These are phyloP conservation scores for Ceratobasidium sp. DNA, from an alignment of 1,284 basidiomycete genomes.

Conservation along the genomic window DNA sequence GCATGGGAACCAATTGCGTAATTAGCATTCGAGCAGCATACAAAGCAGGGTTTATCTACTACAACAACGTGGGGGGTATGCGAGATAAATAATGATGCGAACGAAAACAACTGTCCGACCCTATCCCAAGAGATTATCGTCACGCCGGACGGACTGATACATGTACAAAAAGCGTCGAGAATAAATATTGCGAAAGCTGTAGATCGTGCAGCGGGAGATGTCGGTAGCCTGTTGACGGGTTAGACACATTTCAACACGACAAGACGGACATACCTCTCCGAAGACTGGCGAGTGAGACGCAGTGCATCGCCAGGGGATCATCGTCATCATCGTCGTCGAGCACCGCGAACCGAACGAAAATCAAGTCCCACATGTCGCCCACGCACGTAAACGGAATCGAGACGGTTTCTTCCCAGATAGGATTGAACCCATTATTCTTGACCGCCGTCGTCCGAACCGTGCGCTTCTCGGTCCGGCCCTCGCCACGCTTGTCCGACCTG, in stretches of 20 bases:
- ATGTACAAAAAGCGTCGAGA: slow-evolving; percentile 84
- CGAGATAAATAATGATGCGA: too few relatives aligned
- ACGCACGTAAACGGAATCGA: slow-evolving; percentile 74
- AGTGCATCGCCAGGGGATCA: slow-evolving; percentile 73
- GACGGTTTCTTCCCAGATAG: slow-evolving; percentile 80
- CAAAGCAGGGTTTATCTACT: too few relatives aligned
- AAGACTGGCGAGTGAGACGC: slow-evolving; percentile 68
- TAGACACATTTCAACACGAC: slow-evolving; percentile 22
- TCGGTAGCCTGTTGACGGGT: slow-evolving; percentile 68
- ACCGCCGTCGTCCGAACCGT: slow-evolving; percentile 64
- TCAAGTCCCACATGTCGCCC: slow-evolving; percentile 78
- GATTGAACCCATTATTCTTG: slow-evolving; percentile 89
- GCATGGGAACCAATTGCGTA: neutral
- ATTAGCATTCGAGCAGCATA: neutral
- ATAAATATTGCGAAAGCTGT: slow-evolving; percentile 82
- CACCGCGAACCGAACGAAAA: slow-evolving; percentile 82
- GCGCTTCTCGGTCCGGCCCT: slow-evolving; percentile 37
- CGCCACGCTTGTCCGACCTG: neutral
- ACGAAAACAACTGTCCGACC: too few relatives aligned
- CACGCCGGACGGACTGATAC: slow-evolving; percentile 56
- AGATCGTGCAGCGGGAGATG: slow-evolving; percentile 86
- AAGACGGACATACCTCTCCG: slow-evolving; percentile 63
- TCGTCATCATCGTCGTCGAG: slow-evolving; percentile 65
- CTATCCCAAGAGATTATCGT: too few relatives aligned
- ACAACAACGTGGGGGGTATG: too few relatives aligned